phyloP scores from a whole-genome alignment of 768 basidiomycete species.

The Plicaturopsis crispa region DNA sequence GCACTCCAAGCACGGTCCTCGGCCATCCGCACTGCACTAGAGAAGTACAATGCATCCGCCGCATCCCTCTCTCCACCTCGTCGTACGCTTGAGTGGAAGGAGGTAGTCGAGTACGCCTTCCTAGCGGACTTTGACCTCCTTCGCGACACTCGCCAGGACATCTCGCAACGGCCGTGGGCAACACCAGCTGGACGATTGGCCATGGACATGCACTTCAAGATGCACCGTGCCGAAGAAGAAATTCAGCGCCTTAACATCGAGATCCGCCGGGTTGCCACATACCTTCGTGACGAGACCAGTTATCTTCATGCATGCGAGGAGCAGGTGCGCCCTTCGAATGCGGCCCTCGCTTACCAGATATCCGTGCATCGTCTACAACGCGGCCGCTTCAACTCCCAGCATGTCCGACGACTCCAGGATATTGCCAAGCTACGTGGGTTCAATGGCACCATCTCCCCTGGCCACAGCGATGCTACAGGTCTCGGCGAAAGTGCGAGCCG shows the following conservation, averaged over 20 bases:
- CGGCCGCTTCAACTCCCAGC: conserved; percentile 1
- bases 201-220: conserved; percentile 19
- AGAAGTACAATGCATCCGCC: conserved; percentile 23
- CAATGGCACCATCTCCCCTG: conserved; percentile 4
- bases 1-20: conserved; percentile 19
- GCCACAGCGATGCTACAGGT: not conserved
- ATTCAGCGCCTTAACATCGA: conserved; percentile 23
- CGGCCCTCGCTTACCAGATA: conserved; percentile 2
- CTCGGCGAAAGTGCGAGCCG: not conserved
- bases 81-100: conserved; percentile 13
- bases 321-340: not conserved
- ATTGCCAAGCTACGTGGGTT: conserved; percentile 8
- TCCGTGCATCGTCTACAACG: conserved; percentile 2
- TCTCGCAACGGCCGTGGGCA: conserved; percentile 21
- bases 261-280: conserved; percentile 17
- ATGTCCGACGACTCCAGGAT: conserved; percentile 1
- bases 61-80: conserved; percentile 9
- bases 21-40: conserved; percentile 23
- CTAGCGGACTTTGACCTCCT: conserved; percentile 26
- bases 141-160: conserved; percentile 19
- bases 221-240: conserved; percentile 23
- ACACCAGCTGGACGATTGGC: conserved; percentile 27
- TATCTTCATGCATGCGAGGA: not conserved
- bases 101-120: conserved; percentile 12
- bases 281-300: conserved; percentile 17